phyloP scores from a whole-genome alignment of 441 rosid genomes.

The Jatropha podagrica region DNA sequence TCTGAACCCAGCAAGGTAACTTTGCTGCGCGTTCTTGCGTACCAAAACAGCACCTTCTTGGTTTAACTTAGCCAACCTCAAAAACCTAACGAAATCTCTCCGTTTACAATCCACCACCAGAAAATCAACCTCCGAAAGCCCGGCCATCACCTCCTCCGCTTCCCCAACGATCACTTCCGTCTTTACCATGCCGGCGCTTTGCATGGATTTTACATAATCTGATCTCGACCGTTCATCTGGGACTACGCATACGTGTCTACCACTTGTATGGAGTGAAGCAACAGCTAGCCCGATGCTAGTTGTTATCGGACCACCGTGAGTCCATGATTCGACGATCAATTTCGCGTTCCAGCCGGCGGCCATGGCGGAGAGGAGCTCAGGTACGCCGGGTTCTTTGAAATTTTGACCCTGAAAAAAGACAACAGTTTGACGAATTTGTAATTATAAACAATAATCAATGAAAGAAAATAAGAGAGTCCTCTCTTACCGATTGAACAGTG shows the following conservation, averaged over 20 bases:
- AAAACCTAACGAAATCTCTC: constrained; percentile 52
- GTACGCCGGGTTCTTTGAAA: constrained; percentile 50
- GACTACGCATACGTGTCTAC: constrained; percentile 73
- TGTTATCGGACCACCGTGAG: constrained; percentile 49
- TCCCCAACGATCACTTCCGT: constrained; percentile 53
- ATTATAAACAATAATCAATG: background rate
- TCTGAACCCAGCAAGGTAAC: constrained; percentile 40
- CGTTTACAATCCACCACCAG: constrained; percentile 63
- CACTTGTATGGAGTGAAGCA: constrained; percentile 63
- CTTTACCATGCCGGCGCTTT: constrained; percentile 25
- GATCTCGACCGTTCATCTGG: constrained; percentile 61
- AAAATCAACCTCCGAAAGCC: constrained; percentile 59
- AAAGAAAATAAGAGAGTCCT: background rate
- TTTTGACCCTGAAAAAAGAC: constrained; percentile 39
- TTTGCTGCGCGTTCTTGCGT: constrained; percentile 60
- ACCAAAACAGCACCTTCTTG: constrained; percentile 69
- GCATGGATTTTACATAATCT: constrained; percentile 45
- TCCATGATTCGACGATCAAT: constrained; percentile 71
- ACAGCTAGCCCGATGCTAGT: constrained; percentile 68
- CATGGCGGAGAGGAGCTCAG: constrained; percentile 80
- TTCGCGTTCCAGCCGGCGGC: constrained; percentile 87
- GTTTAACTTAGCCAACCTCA: constrained; percentile 55
- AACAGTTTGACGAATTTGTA: background rate
- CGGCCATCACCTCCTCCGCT: constrained; percentile 49
- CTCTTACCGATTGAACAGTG: constrained; percentile 57